These are phyloP conservation scores for Kazachstania bromeliacearum DNA, from an alignment of 805 yeast genomes.

Conservation along the genomic window DNA sequence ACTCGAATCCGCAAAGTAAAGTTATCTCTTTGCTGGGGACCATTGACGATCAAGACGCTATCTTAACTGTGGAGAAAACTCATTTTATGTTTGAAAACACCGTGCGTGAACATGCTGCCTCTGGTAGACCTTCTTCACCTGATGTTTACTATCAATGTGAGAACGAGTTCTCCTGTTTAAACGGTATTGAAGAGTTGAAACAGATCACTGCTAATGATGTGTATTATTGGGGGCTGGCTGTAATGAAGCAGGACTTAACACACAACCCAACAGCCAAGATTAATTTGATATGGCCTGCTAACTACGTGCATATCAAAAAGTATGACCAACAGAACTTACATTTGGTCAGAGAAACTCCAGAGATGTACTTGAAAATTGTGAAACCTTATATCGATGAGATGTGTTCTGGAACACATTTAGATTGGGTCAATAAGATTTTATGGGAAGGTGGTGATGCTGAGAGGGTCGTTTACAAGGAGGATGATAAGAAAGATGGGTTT, in stretches of 20 bases:
- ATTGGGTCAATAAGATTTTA: constrained; percentile 86
- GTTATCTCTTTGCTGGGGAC: constrained; percentile 54
- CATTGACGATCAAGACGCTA: constrained; percentile 55
- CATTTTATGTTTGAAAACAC: constrained; percentile 36
- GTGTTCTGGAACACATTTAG: constrained; percentile 59
- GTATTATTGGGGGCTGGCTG: constrained; percentile 68
- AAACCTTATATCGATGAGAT: constrained; percentile 68
- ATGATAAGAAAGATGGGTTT: constrained; percentile 35
- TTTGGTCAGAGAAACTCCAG: constrained; percentile 75
- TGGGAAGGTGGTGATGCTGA: constrained; percentile 79
- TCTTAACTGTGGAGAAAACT: constrained; percentile 63
- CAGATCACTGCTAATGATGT: constrained; percentile 67
- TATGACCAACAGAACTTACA: constrained; percentile 48
- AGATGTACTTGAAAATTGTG: constrained; percentile 52
- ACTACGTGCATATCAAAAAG: constrained; percentile 72
- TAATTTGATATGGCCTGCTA: constrained; percentile 81
- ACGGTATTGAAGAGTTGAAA: constrained; percentile 19
- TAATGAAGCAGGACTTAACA: constrained; percentile 38
- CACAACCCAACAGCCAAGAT: constrained; percentile 53
- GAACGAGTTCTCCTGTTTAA: constrained; percentile 16
- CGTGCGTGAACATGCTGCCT: background rate
- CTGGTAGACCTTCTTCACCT: background rate
- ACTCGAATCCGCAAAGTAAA: constrained; percentile 58
- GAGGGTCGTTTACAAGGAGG: constrained; percentile 57
- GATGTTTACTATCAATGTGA: constrained; percentile 8